phyloP scores from a whole-genome alignment of 352 stramenopile genomes.

The Phytophthora pluvialis region DNA sequence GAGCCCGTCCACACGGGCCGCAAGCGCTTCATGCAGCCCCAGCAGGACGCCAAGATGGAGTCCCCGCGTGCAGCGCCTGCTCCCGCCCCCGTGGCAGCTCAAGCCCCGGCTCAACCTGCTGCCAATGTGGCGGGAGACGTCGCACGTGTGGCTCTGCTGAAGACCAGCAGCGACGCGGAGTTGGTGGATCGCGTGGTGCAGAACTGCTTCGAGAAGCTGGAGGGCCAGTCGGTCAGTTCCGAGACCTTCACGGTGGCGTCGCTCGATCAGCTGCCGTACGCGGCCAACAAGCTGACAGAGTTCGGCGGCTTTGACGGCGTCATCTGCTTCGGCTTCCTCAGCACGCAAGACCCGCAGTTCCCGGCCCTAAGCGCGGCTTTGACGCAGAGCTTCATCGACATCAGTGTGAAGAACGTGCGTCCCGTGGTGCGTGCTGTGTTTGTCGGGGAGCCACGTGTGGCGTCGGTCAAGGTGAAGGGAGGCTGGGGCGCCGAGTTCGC shows the following conservation, averaged over 20 bases:
- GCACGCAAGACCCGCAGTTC: constrained; percentile 70
- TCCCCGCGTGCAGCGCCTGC: constrained; percentile 40
- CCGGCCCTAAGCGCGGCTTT: constrained; percentile 57
- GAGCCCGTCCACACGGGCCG: constrained; percentile 24
- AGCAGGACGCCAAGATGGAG: constrained; percentile 49
- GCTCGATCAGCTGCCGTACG: constrained; percentile 85
- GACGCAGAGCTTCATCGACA: constrained; percentile 83
- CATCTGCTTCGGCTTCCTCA: constrained; percentile 84
- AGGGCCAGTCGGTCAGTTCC: constrained; percentile 34
- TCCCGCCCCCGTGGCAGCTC: constrained; percentile 20
- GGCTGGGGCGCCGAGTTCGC: constrained; percentile 78
- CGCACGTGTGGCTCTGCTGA: constrained; percentile 73
- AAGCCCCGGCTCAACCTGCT: constrained; percentile 22
- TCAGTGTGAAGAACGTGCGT: constrained; percentile 82
- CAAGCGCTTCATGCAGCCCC: constrained; percentile 37
- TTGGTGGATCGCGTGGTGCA: constrained; percentile 75
- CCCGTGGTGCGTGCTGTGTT: constrained; percentile 82
- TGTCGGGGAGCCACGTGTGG: constrained; percentile 74
- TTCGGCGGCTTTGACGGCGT: constrained; percentile 79
- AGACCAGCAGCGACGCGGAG: constrained; percentile 77
- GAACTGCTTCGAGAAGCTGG: constrained; percentile 63
- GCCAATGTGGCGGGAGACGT: constrained; percentile 7
- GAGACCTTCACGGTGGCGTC: constrained; percentile 81
- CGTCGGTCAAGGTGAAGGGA: constrained; percentile 81
- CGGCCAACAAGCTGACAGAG: constrained; percentile 81